Evolutionary conservation across 768 basidiomycete genomes (phyloP), one percentile per base, ranked within the genome.

Genomic region (Sporobolomyces phaffii): DNA sequence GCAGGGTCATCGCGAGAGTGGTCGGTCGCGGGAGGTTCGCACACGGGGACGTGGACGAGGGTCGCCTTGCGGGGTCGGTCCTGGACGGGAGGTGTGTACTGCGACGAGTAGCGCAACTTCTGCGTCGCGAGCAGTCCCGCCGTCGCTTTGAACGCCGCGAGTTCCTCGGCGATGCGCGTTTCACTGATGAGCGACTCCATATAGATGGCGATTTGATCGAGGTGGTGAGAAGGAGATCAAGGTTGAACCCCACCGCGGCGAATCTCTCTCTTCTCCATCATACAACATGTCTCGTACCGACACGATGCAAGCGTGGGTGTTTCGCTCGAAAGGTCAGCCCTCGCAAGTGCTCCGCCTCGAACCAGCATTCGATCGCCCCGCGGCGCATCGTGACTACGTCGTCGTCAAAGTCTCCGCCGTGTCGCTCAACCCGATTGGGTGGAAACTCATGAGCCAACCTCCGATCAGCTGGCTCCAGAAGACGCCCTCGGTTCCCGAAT

Each of bases 381-480:
- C 31, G 33, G 78, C 82, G 0, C 65, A 73, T 17, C 53, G 70
- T 22, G 81, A 80, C 5, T 77, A 83, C 65, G 78, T 86, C 17
- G 80, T 85, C 18, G 79, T 86, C 54, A 80, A 80, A 62, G 79
- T 85, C 5, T 77, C 78, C 28, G 82, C 84, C 14, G 82, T 81
- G 0, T 85, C 86, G 0, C 78, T 89, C 45, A 90, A 90, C 87
- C 87, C 2, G 80, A 26, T 64, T 40, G 85, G 83, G 0, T 85
- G 81, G 76, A 88, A 87, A 73, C 0, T 84, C 2, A 83, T 87
- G 82, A 74, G 2, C 77, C 1, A 18, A 82, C 18, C 85, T 85
- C 14, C 81, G 80, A 45, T 78, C 82, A 52, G 17, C n/a, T 63
- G 47, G 44, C 1, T 85, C 13, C 77, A 79, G 4, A 72, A 74